phyloP scores from a whole-genome alignment of 768 basidiomycete species.

The Boletus coccyginus region DNA sequence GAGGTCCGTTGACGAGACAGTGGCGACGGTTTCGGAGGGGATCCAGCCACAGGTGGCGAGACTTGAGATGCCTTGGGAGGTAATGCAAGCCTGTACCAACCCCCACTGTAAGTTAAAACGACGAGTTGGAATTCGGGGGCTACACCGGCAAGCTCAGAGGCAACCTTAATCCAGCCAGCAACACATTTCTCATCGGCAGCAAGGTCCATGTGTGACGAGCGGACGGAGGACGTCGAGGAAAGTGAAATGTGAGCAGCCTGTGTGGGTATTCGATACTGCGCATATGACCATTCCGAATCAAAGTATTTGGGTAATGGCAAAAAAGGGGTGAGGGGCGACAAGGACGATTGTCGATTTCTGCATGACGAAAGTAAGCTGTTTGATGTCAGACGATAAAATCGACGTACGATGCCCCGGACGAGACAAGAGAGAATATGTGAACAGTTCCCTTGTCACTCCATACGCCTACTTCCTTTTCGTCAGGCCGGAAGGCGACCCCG shows the following conservation, averaged over 20 bases:
- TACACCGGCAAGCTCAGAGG: constrained; percentile 35
- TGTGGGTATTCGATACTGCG: constrained; percentile 84
- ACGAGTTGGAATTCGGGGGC: constrained; percentile 68
- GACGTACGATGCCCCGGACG: constrained; percentile 65
- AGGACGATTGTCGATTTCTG: constrained; percentile 82
- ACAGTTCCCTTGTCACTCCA: constrained; percentile 97
- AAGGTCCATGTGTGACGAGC: constrained; percentile 55
- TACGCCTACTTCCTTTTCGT: constrained; percentile 83
- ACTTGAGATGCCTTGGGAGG: constrained; percentile 36
- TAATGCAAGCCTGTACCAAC: constrained; percentile 84
- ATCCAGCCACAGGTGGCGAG: constrained; percentile 27
- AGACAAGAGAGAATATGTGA: constrained; percentile 77
- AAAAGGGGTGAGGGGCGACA: constrained; percentile 77
- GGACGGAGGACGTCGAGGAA: constrained; percentile 57
- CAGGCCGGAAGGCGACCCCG: constrained; percentile 82
- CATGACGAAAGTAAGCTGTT: constrained; percentile 4
- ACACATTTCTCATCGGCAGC: constrained; percentile 83
- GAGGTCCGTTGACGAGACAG: constrained; percentile 45
- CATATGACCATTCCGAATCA: constrained; percentile 95
- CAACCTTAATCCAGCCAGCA: constrained; percentile 77
- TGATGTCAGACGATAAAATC: not conserved
- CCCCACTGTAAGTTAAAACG: constrained; percentile 84
- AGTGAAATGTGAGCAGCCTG: constrained; percentile 82
- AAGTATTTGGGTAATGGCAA: constrained; percentile 88
- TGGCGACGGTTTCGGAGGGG: constrained; percentile 44